These are phyloP conservation scores for Ceratocystis alfenasii DNA, from an alignment of 2,329 filamentous ascomycete species.

Conservation along the genomic window DNA sequence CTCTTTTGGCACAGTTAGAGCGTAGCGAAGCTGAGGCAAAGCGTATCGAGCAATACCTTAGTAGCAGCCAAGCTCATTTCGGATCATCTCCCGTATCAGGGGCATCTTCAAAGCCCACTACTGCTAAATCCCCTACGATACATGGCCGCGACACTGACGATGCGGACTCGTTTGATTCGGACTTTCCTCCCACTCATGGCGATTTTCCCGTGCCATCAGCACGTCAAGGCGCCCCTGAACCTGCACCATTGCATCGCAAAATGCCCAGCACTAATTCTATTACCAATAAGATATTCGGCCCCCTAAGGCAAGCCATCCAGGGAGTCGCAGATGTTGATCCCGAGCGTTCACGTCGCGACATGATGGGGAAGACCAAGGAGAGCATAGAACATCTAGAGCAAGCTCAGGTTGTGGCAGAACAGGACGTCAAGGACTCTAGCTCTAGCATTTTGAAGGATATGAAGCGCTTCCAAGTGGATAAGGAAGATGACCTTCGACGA, in stretches of 20 bases:
- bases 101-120: constrained; percentile 39
- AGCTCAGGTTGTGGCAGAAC: constrained; percentile 74
- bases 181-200: constrained; percentile 82
- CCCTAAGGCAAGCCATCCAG: constrained; percentile 88
- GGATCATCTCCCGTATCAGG: background rate
- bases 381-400: constrained; percentile 77
- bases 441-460: constrained; percentile 78
- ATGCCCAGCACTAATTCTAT: constrained; percentile 79
- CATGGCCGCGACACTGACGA: constrained; percentile 50
- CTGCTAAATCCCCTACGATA: background rate
- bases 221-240: constrained; percentile 52
- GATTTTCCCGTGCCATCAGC: constrained; percentile 62
- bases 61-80: constrained; percentile 45
- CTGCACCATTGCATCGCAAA: constrained; percentile 52
- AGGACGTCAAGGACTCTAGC: constrained; percentile 89
- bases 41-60: constrained; percentile 86
- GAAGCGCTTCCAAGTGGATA: constrained; percentile 85
- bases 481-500: constrained; percentile 82
- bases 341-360: constrained; percentile 79
- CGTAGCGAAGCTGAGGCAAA: constrained; percentile 84
- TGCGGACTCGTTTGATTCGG: constrained; percentile 83
- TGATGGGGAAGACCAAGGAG: constrained; percentile 91
- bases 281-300: constrained; percentile 85
- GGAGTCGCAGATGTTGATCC: constrained; percentile 94
- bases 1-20: constrained; percentile 77